These are phyloP conservation scores for Tolypocladium sp. DNA, from an alignment of 2,329 filamentous ascomycete genomes.

Conservation along the genomic window DNA sequence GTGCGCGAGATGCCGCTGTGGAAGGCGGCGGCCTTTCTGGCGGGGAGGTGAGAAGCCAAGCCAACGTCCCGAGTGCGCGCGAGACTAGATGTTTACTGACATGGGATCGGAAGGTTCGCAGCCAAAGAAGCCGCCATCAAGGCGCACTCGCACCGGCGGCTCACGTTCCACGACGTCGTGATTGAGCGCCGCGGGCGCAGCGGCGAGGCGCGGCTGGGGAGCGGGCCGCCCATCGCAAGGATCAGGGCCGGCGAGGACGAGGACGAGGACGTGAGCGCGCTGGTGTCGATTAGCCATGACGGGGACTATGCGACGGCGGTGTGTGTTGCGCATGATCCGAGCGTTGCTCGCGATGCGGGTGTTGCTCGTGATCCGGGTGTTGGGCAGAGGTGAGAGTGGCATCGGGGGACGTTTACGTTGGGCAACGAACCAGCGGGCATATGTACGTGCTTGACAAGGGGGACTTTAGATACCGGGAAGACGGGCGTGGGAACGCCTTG, in stretches of 20 bases:
- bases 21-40: constrained; percentile 24
- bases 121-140: constrained; percentile 71
- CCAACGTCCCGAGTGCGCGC: background rate
- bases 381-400: background rate
- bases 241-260: constrained; percentile 21
- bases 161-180: constrained; percentile 54
- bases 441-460: too few relatives aligned
- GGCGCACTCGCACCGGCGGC: constrained; percentile 49
- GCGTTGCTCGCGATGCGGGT: background rate
- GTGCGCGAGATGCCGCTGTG: constrained; percentile 17
- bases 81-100: background rate
- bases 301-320: constrained; percentile 69
- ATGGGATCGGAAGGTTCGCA: constrained; percentile 44
- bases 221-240: constrained; percentile 35
- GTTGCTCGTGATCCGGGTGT: background rate
- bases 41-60: constrained; percentile 19
- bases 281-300: constrained; percentile 81
- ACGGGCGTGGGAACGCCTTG: background rate
- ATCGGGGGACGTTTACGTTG: background rate
- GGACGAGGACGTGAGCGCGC: constrained; percentile 43
- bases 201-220: constrained; percentile 16
- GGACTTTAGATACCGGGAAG: background rate
- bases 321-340: constrained; percentile 40
- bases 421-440: background rate
- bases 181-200: constrained; percentile 24